These are phyloP conservation scores for Lasiodiplodia theobromae DNA, from an alignment of 2,329 filamentous ascomycete species.

Conservation along the genomic window DNA sequence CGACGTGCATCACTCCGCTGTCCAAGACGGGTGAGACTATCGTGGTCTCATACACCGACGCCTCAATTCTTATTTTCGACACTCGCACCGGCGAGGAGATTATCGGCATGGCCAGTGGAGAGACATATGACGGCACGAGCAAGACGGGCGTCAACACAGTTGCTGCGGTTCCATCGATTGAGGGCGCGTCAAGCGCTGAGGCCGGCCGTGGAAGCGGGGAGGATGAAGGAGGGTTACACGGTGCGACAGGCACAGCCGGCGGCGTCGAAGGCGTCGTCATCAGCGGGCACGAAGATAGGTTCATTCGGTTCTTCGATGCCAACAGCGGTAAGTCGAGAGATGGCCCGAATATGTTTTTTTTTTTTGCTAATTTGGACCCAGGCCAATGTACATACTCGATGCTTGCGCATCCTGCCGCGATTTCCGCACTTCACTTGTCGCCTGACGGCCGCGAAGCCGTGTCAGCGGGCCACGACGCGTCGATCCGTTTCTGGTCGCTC, in stretches of 20 bases:
- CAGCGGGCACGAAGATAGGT: constrained; percentile 94
- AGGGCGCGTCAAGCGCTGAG: constrained; percentile 64
- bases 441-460: constrained; percentile 94
- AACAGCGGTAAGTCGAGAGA: constrained; percentile 83
- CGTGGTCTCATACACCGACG: constrained; percentile 91
- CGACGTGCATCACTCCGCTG: constrained; percentile 93
- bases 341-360: too few relatives aligned
- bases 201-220: constrained; percentile 69
- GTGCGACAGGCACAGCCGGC: constrained; percentile 80
- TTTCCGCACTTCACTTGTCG: constrained; percentile 88
- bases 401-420: constrained; percentile 93
- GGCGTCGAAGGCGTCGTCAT: constrained; percentile 90
- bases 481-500: constrained; percentile 93
- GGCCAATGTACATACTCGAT: constrained; percentile 99
- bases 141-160: constrained; percentile 88
- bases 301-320: constrained; percentile 96
- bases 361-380: constrained; percentile 47
- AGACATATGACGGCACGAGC: constrained; percentile 89
- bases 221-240: constrained; percentile 76
- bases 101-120: constrained; percentile 88
- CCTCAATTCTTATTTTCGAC: constrained; percentile 89
- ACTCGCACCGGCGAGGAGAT: constrained; percentile 91
- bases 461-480: constrained; percentile 94
- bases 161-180: constrained; percentile 85
- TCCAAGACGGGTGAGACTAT: constrained; percentile 84